These are phyloP conservation scores for Pythium folliculosum DNA, from an alignment of 352 stramenopile species.

Conservation along the genomic window DNA sequence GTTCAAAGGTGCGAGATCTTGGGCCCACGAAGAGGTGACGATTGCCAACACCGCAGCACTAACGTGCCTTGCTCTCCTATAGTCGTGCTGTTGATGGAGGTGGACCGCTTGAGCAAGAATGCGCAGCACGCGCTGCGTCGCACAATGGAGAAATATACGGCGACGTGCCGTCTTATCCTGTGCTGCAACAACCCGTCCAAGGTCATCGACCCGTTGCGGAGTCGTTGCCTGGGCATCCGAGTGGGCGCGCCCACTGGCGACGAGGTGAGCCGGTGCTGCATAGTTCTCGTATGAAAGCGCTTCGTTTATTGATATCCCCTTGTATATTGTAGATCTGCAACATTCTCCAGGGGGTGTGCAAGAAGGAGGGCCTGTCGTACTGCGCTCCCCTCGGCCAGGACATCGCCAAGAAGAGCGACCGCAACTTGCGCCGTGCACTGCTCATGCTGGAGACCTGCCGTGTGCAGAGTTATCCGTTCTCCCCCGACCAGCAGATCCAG, in stretches of 20 bases:
- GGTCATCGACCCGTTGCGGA: conserved; percentile 98
- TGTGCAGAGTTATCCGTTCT: conserved; percentile 88
- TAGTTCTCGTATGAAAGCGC: background rate
- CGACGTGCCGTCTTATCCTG: conserved; percentile 96
- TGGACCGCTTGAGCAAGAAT: conserved; percentile 97
- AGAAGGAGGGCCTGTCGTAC: conserved; percentile 92
- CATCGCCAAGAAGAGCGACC: conserved; percentile 91
- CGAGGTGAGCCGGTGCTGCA: conserved; percentile 55
- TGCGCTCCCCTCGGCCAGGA: conserved; percentile 88
- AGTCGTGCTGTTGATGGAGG: conserved; percentile 97
- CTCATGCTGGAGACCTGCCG: conserved; percentile 97
- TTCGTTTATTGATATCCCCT: background rate
- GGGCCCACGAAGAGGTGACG: too few species aligned
- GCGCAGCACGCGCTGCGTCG: conserved; percentile 96
- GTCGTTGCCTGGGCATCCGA: conserved; percentile 94
- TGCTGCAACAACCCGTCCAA: conserved; percentile 97
- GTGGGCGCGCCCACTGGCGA: conserved; percentile 91
- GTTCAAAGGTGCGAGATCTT: conserved; percentile 54
- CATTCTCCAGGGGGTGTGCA: conserved; percentile 90
- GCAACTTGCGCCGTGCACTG: conserved; percentile 96
- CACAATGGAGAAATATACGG: conserved; percentile 97
- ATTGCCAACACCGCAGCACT: conserved; percentile 25
- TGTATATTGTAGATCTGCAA: conserved; percentile 68
- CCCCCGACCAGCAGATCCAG: conserved; percentile 77
- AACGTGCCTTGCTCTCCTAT: background rate